Evolutionary conservation across 2,329 filamentous ascomycete species (phyloP).

Genomic region (Mariannaea elegans): DNA sequence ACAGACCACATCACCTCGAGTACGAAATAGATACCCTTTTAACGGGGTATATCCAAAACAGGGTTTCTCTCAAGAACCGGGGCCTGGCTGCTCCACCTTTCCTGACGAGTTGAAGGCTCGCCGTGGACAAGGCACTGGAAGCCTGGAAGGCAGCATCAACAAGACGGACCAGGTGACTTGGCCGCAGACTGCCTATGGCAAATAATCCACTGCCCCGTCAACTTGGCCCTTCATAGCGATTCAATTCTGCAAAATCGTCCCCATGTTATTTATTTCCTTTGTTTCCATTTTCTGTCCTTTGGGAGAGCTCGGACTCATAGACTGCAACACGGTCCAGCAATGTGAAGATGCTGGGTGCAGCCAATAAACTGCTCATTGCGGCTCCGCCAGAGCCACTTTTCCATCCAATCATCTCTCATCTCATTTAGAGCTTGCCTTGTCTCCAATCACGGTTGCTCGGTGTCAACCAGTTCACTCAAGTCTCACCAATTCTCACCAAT

Average conservation of each 20-base stretch:
- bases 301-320: conserved; percentile 16
- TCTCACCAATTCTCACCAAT: conserved; percentile 15
- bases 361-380: conserved; percentile 27
- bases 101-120: conserved; percentile 17
- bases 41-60: conserved; percentile 11
- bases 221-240: too few relatives aligned
- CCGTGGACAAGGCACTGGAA: conserved; percentile 2
- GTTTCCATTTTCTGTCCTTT: conserved; percentile 4
- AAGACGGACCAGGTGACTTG: conserved; percentile 7
- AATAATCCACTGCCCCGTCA: too few relatives aligned
- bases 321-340: conserved; percentile 28
- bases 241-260: background rate
- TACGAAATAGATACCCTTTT: conserved; percentile 7
- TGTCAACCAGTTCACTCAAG: conserved; percentile 1
- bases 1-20: background rate
- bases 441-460: conserved; percentile 30
- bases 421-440: conserved; percentile 24
- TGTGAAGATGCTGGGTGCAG: conserved; percentile 13
- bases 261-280: background rate
- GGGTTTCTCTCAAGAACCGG: conserved; percentile 11
- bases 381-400: conserved; percentile 14
- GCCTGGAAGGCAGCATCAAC: conserved; percentile 14
- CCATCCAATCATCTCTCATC: conserved; percentile 28
- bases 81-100: conserved; percentile 20
- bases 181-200: background rate